Conservation (phyloP, 306 rosid genomes). For the Malus sylvestris region DNA sequence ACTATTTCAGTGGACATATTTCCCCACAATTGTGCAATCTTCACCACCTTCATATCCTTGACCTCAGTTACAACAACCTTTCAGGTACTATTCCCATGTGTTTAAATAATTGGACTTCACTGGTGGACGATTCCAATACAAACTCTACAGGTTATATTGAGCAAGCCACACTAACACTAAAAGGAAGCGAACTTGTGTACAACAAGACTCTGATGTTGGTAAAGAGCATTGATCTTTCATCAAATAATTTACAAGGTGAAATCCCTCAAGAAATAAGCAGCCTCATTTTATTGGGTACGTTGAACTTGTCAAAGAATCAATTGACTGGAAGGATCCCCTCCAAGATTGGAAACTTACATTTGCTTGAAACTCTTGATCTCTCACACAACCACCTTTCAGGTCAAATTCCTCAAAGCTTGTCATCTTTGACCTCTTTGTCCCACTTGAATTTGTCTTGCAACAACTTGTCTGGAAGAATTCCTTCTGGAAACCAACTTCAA, state of each 20-base stretch:
- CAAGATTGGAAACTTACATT: background rate
- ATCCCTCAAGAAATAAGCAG: background rate
- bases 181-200: background rate
- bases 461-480: constrained; percentile 1
- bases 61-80: background rate
- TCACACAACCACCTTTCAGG: background rate
- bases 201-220: background rate
- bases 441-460: background rate
- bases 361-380: background rate
- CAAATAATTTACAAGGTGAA: background rate
- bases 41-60: background rate
- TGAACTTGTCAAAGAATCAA: constrained; percentile 3
- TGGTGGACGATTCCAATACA: background rate
- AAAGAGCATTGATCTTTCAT: background rate
- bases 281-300: background rate
- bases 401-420: background rate
- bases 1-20: background rate
- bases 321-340: background rate
- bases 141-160: background rate
- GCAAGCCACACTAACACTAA: background rate
- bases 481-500: background rate
- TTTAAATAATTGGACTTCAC: background rate
- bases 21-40: background rate
- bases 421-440: background rate
- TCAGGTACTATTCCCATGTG: background rate